Evolutionary conservation across 2,329 filamentous ascomycete genomes (phyloP).

Genomic region (Fusarium staphyleae): DNA sequence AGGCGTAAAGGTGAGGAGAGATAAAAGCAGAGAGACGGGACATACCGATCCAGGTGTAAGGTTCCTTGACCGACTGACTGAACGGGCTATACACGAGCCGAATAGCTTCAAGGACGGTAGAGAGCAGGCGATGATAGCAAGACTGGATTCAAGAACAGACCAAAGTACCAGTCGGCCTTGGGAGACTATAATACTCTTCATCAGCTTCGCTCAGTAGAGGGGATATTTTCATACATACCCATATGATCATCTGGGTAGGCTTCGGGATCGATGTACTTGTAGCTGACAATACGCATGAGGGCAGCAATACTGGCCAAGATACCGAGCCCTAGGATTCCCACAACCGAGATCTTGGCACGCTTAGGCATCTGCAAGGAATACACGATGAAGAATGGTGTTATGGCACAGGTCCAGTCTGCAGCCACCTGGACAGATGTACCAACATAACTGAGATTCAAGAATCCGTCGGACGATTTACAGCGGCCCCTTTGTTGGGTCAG

Average conservation of each 20-base stretch:
- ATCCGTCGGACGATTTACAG: too few species aligned
- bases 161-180: constrained; percentile 22
- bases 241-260: constrained; percentile 12
- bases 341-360: too few species aligned
- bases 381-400: too few species aligned
- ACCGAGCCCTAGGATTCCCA: constrained; percentile 17
- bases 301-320: constrained; percentile 25
- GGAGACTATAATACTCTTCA: neutral
- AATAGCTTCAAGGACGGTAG: constrained; percentile 21
- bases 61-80: constrained; percentile 10
- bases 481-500: too few species aligned
- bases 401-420: too few species aligned
- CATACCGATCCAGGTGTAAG: constrained; percentile 10
- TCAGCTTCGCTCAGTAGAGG: neutral
- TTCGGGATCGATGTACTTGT: constrained; percentile 16
- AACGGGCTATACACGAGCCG: constrained; percentile 2
- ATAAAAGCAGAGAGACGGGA: too few species aligned
- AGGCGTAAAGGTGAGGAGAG: too few species aligned
- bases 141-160: constrained; percentile 20
- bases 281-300: constrained; percentile 24
- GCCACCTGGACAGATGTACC: too few species aligned
- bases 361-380: too few species aligned
- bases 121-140: constrained; percentile 26
- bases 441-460: too few species aligned
- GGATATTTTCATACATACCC: neutral